Evolutionary conservation across 164 flowering plant genomes (phyloP).

Genomic region (Cinnamomum chago): DNA sequence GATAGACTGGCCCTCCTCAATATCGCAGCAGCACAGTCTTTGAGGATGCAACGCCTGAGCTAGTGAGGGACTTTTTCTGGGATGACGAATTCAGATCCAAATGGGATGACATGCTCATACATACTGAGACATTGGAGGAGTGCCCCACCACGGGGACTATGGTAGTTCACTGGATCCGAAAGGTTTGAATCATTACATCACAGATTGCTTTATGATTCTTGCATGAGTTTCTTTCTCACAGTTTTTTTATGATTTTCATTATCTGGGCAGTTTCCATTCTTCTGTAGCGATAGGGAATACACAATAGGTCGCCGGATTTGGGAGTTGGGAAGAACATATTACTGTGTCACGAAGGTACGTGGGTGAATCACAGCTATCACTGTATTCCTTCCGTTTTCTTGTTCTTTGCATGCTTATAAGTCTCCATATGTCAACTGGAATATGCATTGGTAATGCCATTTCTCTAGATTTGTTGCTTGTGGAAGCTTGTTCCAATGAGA

Average conservation of each 20-base stretch:
- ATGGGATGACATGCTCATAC: slow-evolving; percentile 71
- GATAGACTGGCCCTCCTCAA: slow-evolving; percentile 70
- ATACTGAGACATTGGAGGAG: slow-evolving; percentile 5
- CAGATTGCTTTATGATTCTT: not conserved
- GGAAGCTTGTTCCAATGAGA: too few species aligned
- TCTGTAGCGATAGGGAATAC: slow-evolving; percentile 69
- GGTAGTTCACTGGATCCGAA: slow-evolving; percentile 12
- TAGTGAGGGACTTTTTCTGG: slow-evolving; percentile 76
- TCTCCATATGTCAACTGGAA: too few species aligned
- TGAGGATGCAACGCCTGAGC: slow-evolving; percentile 64
- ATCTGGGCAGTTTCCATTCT: slow-evolving; percentile 56
- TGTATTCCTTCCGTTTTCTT: not conserved
- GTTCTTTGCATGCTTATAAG: not conserved
- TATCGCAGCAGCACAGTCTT: slow-evolving; percentile 60
- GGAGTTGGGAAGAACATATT: slow-evolving; percentile 44
- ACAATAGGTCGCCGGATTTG: slow-evolving; percentile 62
- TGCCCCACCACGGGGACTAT: slow-evolving; percentile 7
- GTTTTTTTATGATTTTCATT: slow-evolving; percentile 4
- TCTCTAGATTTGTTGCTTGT: too few species aligned
- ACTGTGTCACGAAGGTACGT: slow-evolving; percentile 67
- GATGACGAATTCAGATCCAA: slow-evolving; percentile 61
- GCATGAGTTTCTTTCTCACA: slow-evolving; percentile 1
- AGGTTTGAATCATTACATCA: not conserved
- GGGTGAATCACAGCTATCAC: not conserved
- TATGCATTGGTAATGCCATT: too few species aligned